phyloP scores from a whole-genome alignment of 2,329 filamentous ascomycete genomes.

The Aureobasidium sp. region DNA sequence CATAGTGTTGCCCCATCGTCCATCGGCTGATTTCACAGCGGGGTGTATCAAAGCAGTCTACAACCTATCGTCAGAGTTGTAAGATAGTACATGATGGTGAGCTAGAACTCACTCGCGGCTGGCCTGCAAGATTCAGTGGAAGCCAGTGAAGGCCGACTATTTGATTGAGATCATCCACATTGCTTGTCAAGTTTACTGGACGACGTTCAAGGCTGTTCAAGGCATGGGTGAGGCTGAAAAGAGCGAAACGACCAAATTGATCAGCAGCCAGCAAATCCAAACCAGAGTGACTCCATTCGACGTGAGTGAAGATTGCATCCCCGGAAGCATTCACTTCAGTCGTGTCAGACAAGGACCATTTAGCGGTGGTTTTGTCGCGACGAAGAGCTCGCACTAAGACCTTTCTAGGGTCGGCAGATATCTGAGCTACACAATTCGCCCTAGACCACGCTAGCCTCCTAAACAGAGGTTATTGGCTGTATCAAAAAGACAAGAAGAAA shows the following conservation, averaged over 20 bases:
- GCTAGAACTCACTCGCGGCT: slow-evolving; percentile 27
- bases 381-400: slow-evolving; percentile 68
- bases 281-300: slow-evolving; percentile 72
- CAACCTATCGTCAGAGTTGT: slow-evolving; percentile 27
- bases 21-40: slow-evolving; percentile 33
- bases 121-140: slow-evolving; percentile 31
- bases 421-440: slow-evolving; percentile 74
- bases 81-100: background rate
- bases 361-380: slow-evolving; percentile 60
- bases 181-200: slow-evolving; percentile 59
- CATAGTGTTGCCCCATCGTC: slow-evolving; percentile 62
- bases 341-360: slow-evolving; percentile 71
- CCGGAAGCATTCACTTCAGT: slow-evolving; percentile 58
- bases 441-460: slow-evolving; percentile 86
- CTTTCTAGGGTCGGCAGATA: slow-evolving; percentile 62
- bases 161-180: slow-evolving; percentile 65
- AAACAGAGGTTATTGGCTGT: slow-evolving; percentile 8
- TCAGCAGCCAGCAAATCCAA: slow-evolving; percentile 82
- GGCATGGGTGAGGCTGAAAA: slow-evolving; percentile 63
- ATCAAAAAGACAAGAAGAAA: background rate
- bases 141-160: slow-evolving; percentile 87
- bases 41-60: slow-evolving; percentile 29
- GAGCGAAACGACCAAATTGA: slow-evolving; percentile 65
- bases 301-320: slow-evolving; percentile 64
- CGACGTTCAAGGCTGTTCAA: slow-evolving; percentile 64